Evolutionary conservation across 176 grass and related monocot species (phyloP).

Genomic region (Saccharum spontaneum): DNA sequence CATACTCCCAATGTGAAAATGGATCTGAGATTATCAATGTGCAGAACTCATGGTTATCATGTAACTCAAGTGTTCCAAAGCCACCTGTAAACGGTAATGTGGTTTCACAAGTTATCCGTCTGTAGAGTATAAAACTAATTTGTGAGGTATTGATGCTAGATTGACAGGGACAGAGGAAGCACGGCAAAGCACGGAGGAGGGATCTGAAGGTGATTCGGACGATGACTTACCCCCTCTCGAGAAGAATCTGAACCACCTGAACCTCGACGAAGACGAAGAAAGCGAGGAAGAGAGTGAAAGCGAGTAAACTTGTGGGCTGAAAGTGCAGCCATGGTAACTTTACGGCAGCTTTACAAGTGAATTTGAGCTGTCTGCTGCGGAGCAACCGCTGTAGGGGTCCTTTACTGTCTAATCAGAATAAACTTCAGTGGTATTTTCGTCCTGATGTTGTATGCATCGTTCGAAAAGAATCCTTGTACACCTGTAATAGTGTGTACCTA

Average conservation of each 20-base stretch:
- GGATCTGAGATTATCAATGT: conserved; percentile 82
- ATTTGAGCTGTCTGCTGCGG: not conserved
- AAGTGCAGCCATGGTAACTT: not conserved
- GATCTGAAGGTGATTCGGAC: conserved; percentile 68
- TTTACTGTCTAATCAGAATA: not conserved
- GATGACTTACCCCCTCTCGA: conserved; percentile 82
- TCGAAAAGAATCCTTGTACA: not conserved
- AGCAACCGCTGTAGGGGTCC: not conserved
- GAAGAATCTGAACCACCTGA: conserved; percentile 85
- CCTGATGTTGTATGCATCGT: not conserved
- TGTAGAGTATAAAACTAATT: not conserved
- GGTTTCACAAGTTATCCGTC: not conserved
- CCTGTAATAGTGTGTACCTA: not conserved
- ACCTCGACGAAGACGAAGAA: conserved; percentile 51
- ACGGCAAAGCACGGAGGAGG: conserved; percentile 26
- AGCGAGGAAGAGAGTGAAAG: conserved; percentile 53
- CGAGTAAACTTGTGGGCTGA: conserved; percentile 22
- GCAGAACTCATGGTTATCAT: conserved; percentile 89
- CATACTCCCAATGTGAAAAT: conserved; percentile 80
- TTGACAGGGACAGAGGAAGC: conserved; percentile 9
- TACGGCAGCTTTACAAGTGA: not conserved
- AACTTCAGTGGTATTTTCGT: not conserved
- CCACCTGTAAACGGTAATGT: conserved; percentile 53
- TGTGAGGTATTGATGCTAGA: not conserved
- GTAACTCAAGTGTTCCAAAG: conserved; percentile 57